phyloP scores from a whole-genome alignment of 306 rosid genomes.

The Dicorynia guianensis region DNA sequence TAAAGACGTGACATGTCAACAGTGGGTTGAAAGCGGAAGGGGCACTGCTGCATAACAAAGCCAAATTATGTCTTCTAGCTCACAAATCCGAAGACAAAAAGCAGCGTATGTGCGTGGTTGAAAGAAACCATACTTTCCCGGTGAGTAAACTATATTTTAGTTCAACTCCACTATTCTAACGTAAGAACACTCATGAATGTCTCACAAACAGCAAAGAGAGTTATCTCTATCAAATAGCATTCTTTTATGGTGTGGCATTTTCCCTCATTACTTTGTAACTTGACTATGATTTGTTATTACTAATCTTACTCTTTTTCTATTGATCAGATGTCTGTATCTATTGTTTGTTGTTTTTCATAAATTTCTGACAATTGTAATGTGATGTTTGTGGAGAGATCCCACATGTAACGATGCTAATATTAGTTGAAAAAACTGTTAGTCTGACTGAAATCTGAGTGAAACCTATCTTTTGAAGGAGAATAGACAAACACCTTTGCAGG shows the following conservation, averaged over 20 bases:
- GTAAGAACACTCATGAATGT: no score
- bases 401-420: background rate
- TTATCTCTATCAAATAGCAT: no score
- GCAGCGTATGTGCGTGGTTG: background rate
- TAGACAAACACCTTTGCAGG: background rate
- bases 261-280: slow-evolving; percentile 29
- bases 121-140: slow-evolving; percentile 18
- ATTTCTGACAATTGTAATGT: slow-evolving; percentile 21
- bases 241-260: slow-evolving; percentile 33
- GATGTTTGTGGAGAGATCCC: slow-evolving; percentile 24
- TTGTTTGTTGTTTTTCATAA: slow-evolving; percentile 13
- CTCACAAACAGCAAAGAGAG: no score
- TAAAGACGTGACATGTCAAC: background rate
- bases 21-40: slow-evolving; percentile 23
- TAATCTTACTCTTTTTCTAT: slow-evolving; percentile 21
- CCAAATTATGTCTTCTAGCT: background rate
- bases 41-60: background rate
- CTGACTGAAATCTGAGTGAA: background rate
- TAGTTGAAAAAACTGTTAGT: background rate
- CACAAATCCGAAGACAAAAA: slow-evolving; percentile 15
- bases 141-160: slow-evolving; percentile 6
- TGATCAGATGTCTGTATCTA: slow-evolving; percentile 37
- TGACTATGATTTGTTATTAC: slow-evolving; percentile 34
- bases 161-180: no score
- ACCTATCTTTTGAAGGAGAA: background rate